These are phyloP conservation scores for Tripterygium wilfordii DNA, from an alignment of 177 flowering plant genomes.

Conservation along the genomic window DNA sequence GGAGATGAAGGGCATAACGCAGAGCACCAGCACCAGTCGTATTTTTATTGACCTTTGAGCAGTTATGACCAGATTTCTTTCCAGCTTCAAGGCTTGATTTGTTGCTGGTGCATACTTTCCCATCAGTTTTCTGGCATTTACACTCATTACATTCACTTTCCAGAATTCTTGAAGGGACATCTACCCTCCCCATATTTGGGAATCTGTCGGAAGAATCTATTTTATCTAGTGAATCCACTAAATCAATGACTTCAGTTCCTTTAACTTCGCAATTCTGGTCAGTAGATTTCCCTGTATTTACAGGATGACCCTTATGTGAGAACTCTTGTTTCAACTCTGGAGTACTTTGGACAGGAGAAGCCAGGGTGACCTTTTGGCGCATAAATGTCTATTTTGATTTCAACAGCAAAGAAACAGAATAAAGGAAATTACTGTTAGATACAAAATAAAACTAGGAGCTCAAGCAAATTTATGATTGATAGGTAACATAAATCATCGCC, in stretches of 20 bases:
- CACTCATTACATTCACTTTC: neutral
- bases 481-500: too few relatives aligned
- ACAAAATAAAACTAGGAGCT: too few relatives aligned
- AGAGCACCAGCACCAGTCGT: slow-evolving; percentile 53
- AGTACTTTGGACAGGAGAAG: slow-evolving; percentile 29
- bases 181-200: too few relatives aligned
- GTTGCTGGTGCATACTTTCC: slow-evolving; percentile 2
- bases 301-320: too few relatives aligned
- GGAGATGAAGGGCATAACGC: slow-evolving; percentile 92
- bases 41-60: slow-evolving; percentile 48
- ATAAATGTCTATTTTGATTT: slow-evolving; percentile 57
- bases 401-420: neutral
- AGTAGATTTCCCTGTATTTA: neutral
- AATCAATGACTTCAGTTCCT: slow-evolving; percentile 6
- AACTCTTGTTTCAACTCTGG: slow-evolving; percentile 13
- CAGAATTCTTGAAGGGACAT: too few relatives aligned
- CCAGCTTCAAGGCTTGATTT: slow-evolving; percentile 13
- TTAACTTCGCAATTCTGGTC: slow-evolving; percentile 2
- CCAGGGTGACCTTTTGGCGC: slow-evolving; percentile 79
- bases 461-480: too few relatives aligned
- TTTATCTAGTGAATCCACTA: too few relatives aligned
- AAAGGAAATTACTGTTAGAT: too few relatives aligned
- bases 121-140: slow-evolving; percentile 3
- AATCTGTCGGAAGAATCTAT: too few relatives aligned
- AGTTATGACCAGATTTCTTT: slow-evolving; percentile 31